Evolutionary conservation across 1,139 yeast species (phyloP).

Genomic region (Candida pseudoviswanathii): DNA sequence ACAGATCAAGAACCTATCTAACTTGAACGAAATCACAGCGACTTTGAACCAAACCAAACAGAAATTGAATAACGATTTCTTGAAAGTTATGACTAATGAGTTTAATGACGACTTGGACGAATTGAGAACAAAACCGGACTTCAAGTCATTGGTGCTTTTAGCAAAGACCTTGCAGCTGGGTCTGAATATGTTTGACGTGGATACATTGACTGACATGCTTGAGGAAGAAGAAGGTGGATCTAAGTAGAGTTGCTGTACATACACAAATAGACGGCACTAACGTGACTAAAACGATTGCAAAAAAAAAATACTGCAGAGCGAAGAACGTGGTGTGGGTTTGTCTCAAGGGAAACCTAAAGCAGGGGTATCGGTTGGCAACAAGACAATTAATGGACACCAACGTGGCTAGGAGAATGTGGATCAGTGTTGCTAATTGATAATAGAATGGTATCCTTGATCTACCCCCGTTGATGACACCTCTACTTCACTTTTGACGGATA

Average conservation of each 20-base stretch:
- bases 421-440: background rate
- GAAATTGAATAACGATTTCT: conserved; percentile 52
- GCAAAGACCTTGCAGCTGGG: conserved; percentile 71
- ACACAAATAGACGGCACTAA: no score
- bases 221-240: conserved; percentile 8
- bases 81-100: conserved; percentile 57
- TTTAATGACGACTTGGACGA: conserved; percentile 67
- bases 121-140: conserved; percentile 67
- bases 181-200: conserved; percentile 65
- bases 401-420: background rate
- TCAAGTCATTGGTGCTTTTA: conserved; percentile 59
- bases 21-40: conserved; percentile 26
- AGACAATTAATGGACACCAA: background rate
- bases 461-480: background rate
- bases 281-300: background rate
- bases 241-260: background rate
- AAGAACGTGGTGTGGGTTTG: background rate
- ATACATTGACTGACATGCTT: conserved; percentile 49
- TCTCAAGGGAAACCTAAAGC: background rate
- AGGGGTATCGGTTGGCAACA: background rate
- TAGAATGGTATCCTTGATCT: background rate
- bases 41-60: conserved; percentile 33
- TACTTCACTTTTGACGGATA: background rate
- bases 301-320: background rate
- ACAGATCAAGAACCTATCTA: conserved; percentile 19